phyloP scores from a whole-genome alignment of 2,329 filamentous ascomycete species.

The Phyllosticta citrichinensis region DNA sequence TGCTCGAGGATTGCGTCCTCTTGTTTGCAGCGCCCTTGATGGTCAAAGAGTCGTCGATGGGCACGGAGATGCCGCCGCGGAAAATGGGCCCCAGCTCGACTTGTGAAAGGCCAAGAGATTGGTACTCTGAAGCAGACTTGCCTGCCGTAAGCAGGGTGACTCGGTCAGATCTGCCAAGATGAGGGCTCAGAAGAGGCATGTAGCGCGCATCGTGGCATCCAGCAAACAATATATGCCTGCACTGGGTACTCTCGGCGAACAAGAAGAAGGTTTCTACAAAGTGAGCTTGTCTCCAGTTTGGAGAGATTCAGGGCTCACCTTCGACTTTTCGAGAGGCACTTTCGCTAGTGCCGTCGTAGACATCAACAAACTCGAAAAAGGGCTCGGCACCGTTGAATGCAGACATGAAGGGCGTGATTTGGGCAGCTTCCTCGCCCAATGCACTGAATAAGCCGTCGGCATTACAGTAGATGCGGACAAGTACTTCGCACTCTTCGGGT shows the following conservation, averaged over 20 bases:
- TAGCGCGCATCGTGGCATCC: conserved; percentile 53
- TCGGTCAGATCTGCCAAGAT: conserved; percentile 38
- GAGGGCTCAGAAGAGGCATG: conserved; percentile 45
- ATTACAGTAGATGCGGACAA: conserved; percentile 49
- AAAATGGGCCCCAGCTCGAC: conserved; percentile 46
- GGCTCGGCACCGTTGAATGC: conserved; percentile 49
- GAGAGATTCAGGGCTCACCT: conserved; percentile 23
- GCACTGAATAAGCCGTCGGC: conserved; percentile 43
- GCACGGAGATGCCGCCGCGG: conserved; percentile 17
- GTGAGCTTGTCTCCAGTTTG: neutral
- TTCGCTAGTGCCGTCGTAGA: conserved; percentile 47
- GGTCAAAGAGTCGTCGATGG: neutral
- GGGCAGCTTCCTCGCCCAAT: conserved; percentile 39
- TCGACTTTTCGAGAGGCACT: conserved; percentile 49
- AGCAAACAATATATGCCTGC: conserved; percentile 55
- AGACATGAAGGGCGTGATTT: conserved; percentile 45
- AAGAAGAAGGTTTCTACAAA: conserved; percentile 33
- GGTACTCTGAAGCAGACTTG: conserved; percentile 44
- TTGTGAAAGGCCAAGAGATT: conserved; percentile 40
- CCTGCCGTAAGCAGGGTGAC: conserved; percentile 48
- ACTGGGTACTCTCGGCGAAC: conserved; percentile 49
- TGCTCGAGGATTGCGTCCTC: neutral
- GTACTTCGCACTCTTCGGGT: conserved; percentile 41
- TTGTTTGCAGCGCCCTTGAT: neutral
- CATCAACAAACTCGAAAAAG: conserved; percentile 53